Percentiles rank a stretch among this genome's conserved stretches.
phyloP scores from a whole-genome alignment of 1,139 yeast species.

The Pichia norvegensis region DNA sequence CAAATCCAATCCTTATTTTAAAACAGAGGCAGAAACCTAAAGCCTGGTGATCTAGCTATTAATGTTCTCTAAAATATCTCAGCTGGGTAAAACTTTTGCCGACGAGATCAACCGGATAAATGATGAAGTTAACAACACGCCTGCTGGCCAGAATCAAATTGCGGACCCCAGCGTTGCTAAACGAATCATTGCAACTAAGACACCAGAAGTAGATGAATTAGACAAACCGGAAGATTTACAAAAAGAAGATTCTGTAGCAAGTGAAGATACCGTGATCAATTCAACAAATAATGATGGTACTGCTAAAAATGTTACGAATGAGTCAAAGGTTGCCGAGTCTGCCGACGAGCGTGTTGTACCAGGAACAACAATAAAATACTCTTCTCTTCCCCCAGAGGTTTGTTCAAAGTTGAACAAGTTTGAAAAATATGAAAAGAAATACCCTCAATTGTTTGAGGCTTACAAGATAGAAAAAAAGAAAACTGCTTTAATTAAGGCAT shows the following conservation, averaged over 20 bases:
- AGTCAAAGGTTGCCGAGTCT: neutral
- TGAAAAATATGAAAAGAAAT: slow-evolving; percentile 81
- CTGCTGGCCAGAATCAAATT: slow-evolving; percentile 12
- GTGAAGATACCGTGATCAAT: neutral
- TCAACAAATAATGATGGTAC: neutral
- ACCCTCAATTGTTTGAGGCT: slow-evolving; percentile 75
- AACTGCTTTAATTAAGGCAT: slow-evolving; percentile 49
- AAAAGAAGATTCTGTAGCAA: neutral
- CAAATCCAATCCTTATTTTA: no score
- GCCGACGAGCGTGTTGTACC: slow-evolving; percentile 12
- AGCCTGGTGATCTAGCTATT: neutral
- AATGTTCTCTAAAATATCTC: slow-evolving; percentile 58
- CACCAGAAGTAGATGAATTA: slow-evolving; percentile 40
- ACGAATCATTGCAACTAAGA: slow-evolving; percentile 30
- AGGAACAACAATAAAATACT: slow-evolving; percentile 29
- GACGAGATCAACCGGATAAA: slow-evolving; percentile 40
- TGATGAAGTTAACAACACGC: slow-evolving; percentile 25
- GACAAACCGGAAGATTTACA: slow-evolving; percentile 39
- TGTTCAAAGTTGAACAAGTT: slow-evolving; percentile 65
- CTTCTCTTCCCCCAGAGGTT: slow-evolving; percentile 31
- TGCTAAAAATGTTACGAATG: neutral
- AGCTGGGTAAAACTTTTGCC: slow-evolving; percentile 57
- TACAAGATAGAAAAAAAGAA: slow-evolving; percentile 74
- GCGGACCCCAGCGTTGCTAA: slow-evolving; percentile 22
- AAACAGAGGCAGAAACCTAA: neutral